Evolutionary conservation across 1,139 yeast species (phyloP), one percentile per base, ranked within the genome.

Genomic region (Debaryomyces sp.): DNA sequence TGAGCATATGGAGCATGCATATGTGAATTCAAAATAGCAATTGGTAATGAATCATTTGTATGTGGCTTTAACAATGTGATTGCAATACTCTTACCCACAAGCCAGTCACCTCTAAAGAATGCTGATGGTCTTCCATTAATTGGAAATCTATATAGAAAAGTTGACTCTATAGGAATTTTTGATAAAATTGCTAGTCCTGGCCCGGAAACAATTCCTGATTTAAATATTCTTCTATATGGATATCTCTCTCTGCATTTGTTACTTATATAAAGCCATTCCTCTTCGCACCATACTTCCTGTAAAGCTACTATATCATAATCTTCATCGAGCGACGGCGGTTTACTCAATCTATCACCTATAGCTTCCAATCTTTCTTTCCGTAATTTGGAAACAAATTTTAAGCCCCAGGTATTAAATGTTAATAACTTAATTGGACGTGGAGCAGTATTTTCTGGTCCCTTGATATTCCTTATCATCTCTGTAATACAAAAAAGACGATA

Each of bases 1-100:
- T 68, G 60, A 0, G 95, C 82, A 63, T 94, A 94, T 0, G 99
- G 99, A 1, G 99, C 99, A 69, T 94, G 99, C 94, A 95, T 87
- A 63, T 94, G 99, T 15, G 96, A 86, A 61, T 92, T 92, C 60
- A 94, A 72, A 7, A 95, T 67, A 12, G 96, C 97, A 43, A 94
- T 71, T 13, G 86, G 89, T 17, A 77, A 67, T 4, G 74, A 64
- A 13, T 77, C 75, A 1, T 69, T 60, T 18, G 64, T 64, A 6
- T 78, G 73, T 7, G 87, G 85, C 46, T 73, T 71, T 41, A 92
- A 72, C 12, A 86, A 68, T 0, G 96, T 88, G 2, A 91, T 84
- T 0, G 96, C 89, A 18, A 91, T 81, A 22, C 95, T 81, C 64
- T 94, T 94, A 2, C 99, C 99, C 22, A 95, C 99, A 56, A 81